Base-by-base conservation (phyloP, 441 rosid genomes). In the Pelargonium fulgidum region DNA sequence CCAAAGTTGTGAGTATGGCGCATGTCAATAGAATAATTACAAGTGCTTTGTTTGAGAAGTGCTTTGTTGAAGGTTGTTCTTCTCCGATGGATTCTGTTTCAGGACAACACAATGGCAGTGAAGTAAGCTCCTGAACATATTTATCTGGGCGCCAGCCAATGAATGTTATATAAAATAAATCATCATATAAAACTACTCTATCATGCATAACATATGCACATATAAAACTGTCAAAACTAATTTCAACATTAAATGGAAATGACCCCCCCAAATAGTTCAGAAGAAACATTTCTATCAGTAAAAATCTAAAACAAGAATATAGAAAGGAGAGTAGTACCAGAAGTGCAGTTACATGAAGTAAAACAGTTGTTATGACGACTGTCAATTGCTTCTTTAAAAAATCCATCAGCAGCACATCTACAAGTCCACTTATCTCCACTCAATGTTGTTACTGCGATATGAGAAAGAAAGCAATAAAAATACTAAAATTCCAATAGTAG, bases 261-360 rank as follows among this genome's bases (percentile, higher is more conserved):
- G 7, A 17, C 7, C 26, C 26, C 19, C 26, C 50, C 20, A 52
- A 52, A 12, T 29, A 24, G 20, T 68, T 50, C 24, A 61, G 29
- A 58, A 69, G 29, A 26, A 64, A 45, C 39, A 56, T 70, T 19
- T 54, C 36, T 59, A 33, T 33, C 17, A 20, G 33, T 59, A 3
- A 11, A 7, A 59, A 59, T 29, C 48, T 44, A 12, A 59, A 22
- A 59, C 10, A 59, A 22, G 8, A 17, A 59, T 9, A 59, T 29
- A 59, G 63, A 13, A 20, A 59, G 33, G 22, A 58, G 63, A 59
- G 63, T 59, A 33, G 9, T 84, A 93, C 98, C 98, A 12, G 95
- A 81, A 76, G 90, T 78, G 80, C 99, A 93, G 80, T 89, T 89
- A 88, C 99, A 91, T 62, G 91, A 78, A 3, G 82, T 81, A 82